Conservation (phyloP, 2,329 filamentous ascomycete species). For the Penicillium freii region DNA sequence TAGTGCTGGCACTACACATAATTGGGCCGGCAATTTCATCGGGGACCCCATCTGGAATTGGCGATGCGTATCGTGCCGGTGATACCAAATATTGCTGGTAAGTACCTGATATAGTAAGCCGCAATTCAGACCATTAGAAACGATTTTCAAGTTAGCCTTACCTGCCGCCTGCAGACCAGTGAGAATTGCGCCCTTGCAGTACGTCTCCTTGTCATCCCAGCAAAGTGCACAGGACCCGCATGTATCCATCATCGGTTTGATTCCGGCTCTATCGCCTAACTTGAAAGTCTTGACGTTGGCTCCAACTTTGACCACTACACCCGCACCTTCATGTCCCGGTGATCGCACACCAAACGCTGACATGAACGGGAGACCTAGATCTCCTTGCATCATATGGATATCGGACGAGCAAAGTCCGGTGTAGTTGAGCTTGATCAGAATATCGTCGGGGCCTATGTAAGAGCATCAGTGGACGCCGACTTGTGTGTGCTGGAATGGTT, state of each 20-base stretch:
- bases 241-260: slow-evolving; percentile 53
- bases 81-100: slow-evolving; percentile 61
- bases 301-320: slow-evolving; percentile 58
- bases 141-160: slow-evolving; percentile 19
- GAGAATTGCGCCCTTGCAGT: slow-evolving; percentile 33
- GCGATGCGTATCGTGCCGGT: slow-evolving; percentile 54
- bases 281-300: slow-evolving; percentile 53
- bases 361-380: slow-evolving; percentile 52
- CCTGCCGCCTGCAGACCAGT: slow-evolving; percentile 46
- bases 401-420: slow-evolving; percentile 60
- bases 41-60: slow-evolving; percentile 55
- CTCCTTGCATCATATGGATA: slow-evolving; percentile 57
- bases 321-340: slow-evolving; percentile 57
- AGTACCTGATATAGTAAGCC: slow-evolving; percentile 39
- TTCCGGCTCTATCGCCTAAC: slow-evolving; percentile 54
- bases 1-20: slow-evolving; percentile 60
- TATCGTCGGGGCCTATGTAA: slow-evolving; percentile 50
- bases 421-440: slow-evolving; percentile 57
- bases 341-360: slow-evolving; percentile 45
- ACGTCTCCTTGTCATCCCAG: slow-evolving; percentile 54
- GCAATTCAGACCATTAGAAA: neutral
- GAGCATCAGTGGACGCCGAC: neutral
- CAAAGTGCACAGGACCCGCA: slow-evolving; percentile 54
- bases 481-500: neutral
- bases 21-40: slow-evolving; percentile 59